phyloP scores from a whole-genome alignment of 1,284 basidiomycete genomes.

The Ustilago tritici region DNA sequence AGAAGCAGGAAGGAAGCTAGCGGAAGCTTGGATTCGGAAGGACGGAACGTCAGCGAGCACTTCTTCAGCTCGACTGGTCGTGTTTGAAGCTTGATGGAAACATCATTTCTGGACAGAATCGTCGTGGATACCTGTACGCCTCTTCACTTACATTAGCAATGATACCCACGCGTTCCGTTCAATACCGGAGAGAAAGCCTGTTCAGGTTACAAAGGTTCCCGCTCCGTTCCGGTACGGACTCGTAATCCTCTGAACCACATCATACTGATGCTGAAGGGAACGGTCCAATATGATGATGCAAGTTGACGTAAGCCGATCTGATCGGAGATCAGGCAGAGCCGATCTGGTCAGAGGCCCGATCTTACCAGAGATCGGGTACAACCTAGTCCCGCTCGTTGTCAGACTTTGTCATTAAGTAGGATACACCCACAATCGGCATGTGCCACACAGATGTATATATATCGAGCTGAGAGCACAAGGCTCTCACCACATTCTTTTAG shows the following conservation, averaged over 20 bases:
- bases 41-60: not conserved
- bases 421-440: no score
- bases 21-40: conserved; percentile 55
- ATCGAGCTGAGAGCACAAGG: no score
- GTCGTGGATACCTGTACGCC: not conserved
- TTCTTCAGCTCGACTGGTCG: conserved; percentile 26
- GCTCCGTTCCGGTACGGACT: not conserved
- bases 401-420: no score
- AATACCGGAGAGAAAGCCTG: not conserved
- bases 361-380: no score
- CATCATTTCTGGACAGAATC: not conserved
- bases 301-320: no score
- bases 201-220: not conserved
- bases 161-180: not conserved
- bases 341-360: no score
- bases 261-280: not conserved
- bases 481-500: no score
- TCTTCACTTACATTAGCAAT: not conserved
- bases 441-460: no score
- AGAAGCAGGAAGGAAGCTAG: conserved; percentile 55
- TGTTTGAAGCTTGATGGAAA: conserved; percentile 41
- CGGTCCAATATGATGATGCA: no score
- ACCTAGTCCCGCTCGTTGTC: no score
- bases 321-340: no score
- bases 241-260: not conserved